A percentile compares a stretch with the other conserved stretches of the same genome.
Evolutionary conservation across 2,329 filamentous ascomycete genomes (phyloP).

Genomic region (Monosporascus sp.): DNA sequence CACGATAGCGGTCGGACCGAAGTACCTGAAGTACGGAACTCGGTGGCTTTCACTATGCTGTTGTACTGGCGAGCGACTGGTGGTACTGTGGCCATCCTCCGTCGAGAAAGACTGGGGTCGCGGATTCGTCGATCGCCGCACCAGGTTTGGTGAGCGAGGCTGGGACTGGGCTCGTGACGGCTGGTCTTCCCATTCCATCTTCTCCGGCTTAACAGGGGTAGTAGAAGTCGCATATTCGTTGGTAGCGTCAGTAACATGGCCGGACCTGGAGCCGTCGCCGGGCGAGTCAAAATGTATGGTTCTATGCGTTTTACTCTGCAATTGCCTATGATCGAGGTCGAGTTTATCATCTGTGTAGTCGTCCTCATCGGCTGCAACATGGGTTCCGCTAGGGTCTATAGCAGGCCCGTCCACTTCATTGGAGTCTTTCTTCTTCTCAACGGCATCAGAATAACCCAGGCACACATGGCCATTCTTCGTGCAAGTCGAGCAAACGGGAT

Average conservation of each 20-base stretch:
- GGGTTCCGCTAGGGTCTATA: constrained; percentile 19
- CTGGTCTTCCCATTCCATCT: constrained; percentile 25
- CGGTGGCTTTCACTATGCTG: constrained; percentile 54
- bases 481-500: constrained; percentile 68
- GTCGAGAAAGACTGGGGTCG: constrained; percentile 34
- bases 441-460: constrained; percentile 58
- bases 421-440: constrained; percentile 39
- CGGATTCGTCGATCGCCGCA: constrained; percentile 20
- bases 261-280: constrained; percentile 17
- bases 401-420: constrained; percentile 6
- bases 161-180: constrained; percentile 15
- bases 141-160: constrained; percentile 16
- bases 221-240: constrained; percentile 17
- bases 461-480: constrained; percentile 66
- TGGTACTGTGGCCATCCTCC: constrained; percentile 35
- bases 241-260: constrained; percentile 18
- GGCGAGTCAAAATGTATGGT: constrained; percentile 20
- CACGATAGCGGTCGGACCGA: constrained; percentile 85
- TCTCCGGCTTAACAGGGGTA: constrained; percentile 24
- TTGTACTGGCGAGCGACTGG: constrained; percentile 39
- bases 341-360: constrained; percentile 29
- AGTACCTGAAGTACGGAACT: constrained; percentile 87
- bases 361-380: constrained; percentile 31
- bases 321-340: constrained; percentile 25
- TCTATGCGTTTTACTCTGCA: constrained; percentile 20